Percentiles rank a stretch among this genome's conserved stretches.
These are phyloP conservation scores for Dissophora ornata DNA, from an alignment of 192 early-diverging fungal genomes.

Conservation along the genomic window DNA sequence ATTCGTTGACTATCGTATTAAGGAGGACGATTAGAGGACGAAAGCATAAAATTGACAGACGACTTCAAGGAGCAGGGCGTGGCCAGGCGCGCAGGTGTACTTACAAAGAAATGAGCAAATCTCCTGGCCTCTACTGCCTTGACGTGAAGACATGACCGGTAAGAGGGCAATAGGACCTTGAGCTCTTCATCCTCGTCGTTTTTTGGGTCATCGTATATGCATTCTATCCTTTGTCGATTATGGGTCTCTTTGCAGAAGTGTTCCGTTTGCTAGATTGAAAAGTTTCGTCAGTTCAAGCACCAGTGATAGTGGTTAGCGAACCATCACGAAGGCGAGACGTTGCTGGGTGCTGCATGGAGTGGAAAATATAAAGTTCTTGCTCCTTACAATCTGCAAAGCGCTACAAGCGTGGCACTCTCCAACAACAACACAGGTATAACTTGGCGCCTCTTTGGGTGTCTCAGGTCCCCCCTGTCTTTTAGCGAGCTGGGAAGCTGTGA, in stretches of 20 bases:
- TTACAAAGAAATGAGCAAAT: conserved; percentile 49
- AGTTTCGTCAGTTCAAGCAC: too few species aligned
- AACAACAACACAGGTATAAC: conserved; percentile 24
- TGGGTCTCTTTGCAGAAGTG: conserved; percentile 35
- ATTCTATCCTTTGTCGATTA: conserved; percentile 40
- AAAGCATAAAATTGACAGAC: too few species aligned
- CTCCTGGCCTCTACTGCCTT: conserved; percentile 41
- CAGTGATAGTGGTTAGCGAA: too few species aligned
- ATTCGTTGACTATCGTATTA: conserved; percentile 29
- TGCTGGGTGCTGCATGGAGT: too few species aligned
- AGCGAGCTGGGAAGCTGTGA: background rate
- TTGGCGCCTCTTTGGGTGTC: background rate
- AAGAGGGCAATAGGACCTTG: conserved; percentile 31
- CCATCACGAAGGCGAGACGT: too few species aligned
- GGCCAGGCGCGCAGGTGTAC: too few species aligned
- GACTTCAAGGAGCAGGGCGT: too few species aligned
- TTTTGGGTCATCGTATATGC: conserved; percentile 47
- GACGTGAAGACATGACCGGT: conserved; percentile 35
- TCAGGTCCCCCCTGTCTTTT: conserved; percentile 19
- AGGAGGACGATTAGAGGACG: background rate
- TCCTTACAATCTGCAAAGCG: conserved; percentile 34
- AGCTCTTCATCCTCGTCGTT: conserved; percentile 52
- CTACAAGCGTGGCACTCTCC: conserved; percentile 38
- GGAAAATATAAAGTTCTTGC: too few species aligned
- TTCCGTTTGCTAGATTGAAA: conserved; percentile 38